phyloP scores from a whole-genome alignment of 2,329 filamentous ascomycete species.

The Aspergillus texensis region DNA sequence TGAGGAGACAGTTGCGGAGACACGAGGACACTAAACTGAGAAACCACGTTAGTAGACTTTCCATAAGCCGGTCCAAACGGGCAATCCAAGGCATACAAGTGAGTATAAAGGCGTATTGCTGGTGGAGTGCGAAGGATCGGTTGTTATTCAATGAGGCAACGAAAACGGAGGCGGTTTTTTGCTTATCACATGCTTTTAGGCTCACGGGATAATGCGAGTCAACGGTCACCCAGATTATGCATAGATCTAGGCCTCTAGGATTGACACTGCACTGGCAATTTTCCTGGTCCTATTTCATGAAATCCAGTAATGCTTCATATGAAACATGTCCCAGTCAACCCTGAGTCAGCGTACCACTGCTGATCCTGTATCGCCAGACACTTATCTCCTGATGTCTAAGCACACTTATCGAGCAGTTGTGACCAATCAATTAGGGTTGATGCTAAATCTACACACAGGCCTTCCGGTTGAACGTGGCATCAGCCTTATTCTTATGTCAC shows the following conservation, averaged over 20 bases:
- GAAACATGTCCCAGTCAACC: not conserved
- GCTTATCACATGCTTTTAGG: slow-evolving; percentile 23
- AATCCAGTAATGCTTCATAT: not conserved
- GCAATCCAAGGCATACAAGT: not conserved
- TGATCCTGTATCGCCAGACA: not conserved
- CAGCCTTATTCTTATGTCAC: not conserved
- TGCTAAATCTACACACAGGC: not conserved
- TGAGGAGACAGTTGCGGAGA: slow-evolving; percentile 13
- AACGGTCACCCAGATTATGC: not conserved
- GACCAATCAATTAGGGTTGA: not conserved
- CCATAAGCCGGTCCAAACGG: not conserved
- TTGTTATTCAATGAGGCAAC: slow-evolving; percentile 1
- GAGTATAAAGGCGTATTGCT: not conserved
- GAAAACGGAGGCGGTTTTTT: slow-evolving; percentile 14
- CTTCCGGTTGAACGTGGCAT: not conserved
- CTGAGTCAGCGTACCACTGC: not conserved
- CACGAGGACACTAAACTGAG: slow-evolving; percentile 1
- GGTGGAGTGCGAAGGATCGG: not conserved
- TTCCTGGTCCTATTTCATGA: not conserved
- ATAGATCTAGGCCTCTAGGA: not conserved
- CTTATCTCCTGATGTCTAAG: not conserved
- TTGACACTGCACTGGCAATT: not conserved
- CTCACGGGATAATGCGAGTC: slow-evolving; percentile 3
- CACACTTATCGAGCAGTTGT: not conserved
- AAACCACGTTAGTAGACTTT: not conserved